phyloP scores from a whole-genome alignment of 176 grass and related monocot genomes.

The Chloris gayana region DNA sequence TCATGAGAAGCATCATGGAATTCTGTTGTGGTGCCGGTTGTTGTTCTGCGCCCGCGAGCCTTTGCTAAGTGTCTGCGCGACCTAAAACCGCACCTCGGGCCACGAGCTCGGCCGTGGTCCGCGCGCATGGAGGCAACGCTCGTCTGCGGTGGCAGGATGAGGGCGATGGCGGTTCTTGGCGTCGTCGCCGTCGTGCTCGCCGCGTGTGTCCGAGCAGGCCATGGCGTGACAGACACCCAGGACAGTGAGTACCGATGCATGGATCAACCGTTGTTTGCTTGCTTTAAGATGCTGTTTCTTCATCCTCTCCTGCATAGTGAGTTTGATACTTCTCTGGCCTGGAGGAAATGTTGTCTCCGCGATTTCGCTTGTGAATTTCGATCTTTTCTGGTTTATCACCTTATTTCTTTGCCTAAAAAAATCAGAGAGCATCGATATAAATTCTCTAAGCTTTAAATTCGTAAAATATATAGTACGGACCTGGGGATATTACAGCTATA shows the following conservation, averaged over 20 bases:
- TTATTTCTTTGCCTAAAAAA: neutral
- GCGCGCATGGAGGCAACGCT: constrained; percentile 26
- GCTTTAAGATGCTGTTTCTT: neutral
- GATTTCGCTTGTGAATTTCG: constrained; percentile 15
- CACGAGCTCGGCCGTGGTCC: neutral
- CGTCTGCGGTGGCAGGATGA: constrained; percentile 39
- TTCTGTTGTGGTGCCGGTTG: constrained; percentile 70
- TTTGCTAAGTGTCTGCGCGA: constrained; percentile 37
- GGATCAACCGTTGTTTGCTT: neutral
- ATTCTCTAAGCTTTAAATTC: neutral
- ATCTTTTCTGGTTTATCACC: neutral
- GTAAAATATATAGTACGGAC: neutral
- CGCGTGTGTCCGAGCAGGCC: constrained; percentile 36
- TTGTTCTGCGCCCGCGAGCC: constrained; percentile 52
- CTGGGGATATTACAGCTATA: neutral
- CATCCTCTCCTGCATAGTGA: neutral
- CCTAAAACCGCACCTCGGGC: constrained; percentile 56
- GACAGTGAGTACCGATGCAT: constrained; percentile 67
- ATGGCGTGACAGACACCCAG: constrained; percentile 51
- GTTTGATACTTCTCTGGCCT: neutral
- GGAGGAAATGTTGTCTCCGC: neutral
- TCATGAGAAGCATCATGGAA: constrained; percentile 68
- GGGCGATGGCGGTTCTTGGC: neutral
- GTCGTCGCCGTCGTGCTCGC: constrained; percentile 42
- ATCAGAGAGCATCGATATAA: neutral